Conservation (phyloP, 176 grass and related monocot genomes). For the Aegilops sharonensis region DNA sequence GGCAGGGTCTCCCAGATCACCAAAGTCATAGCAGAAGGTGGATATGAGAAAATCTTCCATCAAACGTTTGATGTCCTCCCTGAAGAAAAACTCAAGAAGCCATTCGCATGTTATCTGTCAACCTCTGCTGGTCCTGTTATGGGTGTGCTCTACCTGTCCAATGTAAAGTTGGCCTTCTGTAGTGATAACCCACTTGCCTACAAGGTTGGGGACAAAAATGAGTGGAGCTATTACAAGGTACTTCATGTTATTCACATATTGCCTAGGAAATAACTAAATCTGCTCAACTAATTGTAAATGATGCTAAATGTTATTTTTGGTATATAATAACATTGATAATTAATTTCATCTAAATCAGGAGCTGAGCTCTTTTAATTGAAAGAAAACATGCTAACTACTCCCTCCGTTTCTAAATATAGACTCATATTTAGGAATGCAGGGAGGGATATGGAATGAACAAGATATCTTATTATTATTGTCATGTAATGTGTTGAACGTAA, state of each 20-base stretch:
- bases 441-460: too few relatives aligned
- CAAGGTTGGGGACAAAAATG: conserved; percentile 76
- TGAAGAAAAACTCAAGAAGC: conserved; percentile 84
- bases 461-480: neutral
- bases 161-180: conserved; percentile 85
- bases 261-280: neutral
- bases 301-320: neutral
- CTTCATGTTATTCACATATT: neutral
- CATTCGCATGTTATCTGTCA: conserved; percentile 87
- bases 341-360: neutral
- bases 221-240: conserved; percentile 99
- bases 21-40: conserved; percentile 96
- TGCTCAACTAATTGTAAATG: neutral
- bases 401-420: too few relatives aligned
- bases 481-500: neutral
- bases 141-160: conserved; percentile 93
- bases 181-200: conserved; percentile 93
- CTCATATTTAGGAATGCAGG: too few relatives aligned
- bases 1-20: conserved; percentile 84
- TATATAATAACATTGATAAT: too few relatives aligned
- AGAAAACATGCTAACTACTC: neutral
- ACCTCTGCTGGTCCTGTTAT: conserved; percentile 96
- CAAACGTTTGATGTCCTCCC: conserved; percentile 75
- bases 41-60: conserved; percentile 97
- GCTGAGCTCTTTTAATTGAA: neutral